A percentile compares a stretch with the other conserved stretches of the same genome.
These are phyloP conservation scores for Brassica incana DNA, from an alignment of 345 rosid species.

Conservation along the genomic window DNA sequence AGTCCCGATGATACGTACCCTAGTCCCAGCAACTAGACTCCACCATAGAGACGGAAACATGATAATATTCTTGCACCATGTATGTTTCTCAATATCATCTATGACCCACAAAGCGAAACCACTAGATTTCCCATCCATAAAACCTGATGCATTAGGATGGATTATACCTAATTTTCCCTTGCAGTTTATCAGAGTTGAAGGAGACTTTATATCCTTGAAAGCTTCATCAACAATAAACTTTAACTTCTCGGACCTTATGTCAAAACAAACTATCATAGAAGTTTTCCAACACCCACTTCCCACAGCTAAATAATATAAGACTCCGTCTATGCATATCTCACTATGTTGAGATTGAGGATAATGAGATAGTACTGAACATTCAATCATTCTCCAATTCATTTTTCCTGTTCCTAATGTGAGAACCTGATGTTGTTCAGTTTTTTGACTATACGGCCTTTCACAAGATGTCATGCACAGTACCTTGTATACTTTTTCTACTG, in stretches of 20 bases:
- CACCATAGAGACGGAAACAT: background rate
- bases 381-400: background rate
- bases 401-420: conserved; percentile 1
- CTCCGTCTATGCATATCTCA: conserved; percentile 3
- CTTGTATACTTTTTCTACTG: background rate
- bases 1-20: background rate
- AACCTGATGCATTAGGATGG: background rate
- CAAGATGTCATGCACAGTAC: conserved; percentile 7
- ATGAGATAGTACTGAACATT: background rate
- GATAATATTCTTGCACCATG: background rate
- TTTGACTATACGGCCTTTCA: background rate
- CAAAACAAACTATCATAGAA: background rate
- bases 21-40: background rate
- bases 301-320: background rate
- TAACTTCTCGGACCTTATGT: background rate
- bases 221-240: background rate
- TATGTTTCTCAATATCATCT: background rate
- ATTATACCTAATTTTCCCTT: background rate
- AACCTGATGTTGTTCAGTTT: conserved; percentile 1
- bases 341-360: background rate
- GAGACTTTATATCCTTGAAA: background rate
- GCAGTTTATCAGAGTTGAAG: background rate
- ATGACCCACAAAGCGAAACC: background rate
- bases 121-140: background rate
- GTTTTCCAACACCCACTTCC: background rate